Percentiles rank a stretch among this genome's conserved stretches.
Conservation (phyloP, 2,329 filamentous ascomycete genomes). For the Trichoderma aggressivum region DNA sequence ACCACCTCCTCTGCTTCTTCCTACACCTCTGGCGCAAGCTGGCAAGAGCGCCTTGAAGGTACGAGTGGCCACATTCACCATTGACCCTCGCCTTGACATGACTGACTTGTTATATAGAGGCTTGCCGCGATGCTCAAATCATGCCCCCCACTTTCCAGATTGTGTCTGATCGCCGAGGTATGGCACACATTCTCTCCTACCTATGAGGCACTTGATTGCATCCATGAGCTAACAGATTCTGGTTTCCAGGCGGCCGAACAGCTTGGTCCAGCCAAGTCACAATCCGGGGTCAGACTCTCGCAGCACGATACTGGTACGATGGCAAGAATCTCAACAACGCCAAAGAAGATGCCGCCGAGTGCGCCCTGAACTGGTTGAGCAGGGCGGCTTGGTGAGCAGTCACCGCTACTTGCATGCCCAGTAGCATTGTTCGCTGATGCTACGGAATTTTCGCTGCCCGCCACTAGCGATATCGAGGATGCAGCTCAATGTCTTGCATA, state of each 20-base stretch:
- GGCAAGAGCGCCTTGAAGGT: constrained; percentile 59
- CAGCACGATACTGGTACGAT: constrained; percentile 89
- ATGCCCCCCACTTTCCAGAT: constrained; percentile 62
- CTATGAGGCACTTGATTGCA: neutral
- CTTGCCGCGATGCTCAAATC: constrained; percentile 54
- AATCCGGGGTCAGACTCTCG: constrained; percentile 61
- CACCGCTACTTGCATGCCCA: neutral
- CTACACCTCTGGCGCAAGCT: constrained; percentile 32
- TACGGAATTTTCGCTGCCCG: neutral
- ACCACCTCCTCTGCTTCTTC: constrained; percentile 25
- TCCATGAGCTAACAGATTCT: neutral
- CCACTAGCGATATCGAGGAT: neutral
- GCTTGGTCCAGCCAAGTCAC: constrained; percentile 83
- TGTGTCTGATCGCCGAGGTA: constrained; percentile 73
- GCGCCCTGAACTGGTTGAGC: constrained; percentile 61
- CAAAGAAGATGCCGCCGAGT: constrained; percentile 85
- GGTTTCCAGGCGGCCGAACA: constrained; percentile 69
- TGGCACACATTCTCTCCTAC: constrained; percentile 23
- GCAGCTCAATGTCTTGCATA: neutral
- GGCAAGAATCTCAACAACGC: constrained; percentile 84
- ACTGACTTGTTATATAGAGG: constrained; percentile 40
- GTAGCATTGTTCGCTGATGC: neutral
- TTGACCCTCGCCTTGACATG: neutral
- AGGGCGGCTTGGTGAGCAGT: constrained; percentile 25
- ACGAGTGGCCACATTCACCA: constrained; percentile 15